These are phyloP conservation scores for Russula olivacea DNA, from an alignment of 768 basidiomycete genomes.

Conservation along the genomic window DNA sequence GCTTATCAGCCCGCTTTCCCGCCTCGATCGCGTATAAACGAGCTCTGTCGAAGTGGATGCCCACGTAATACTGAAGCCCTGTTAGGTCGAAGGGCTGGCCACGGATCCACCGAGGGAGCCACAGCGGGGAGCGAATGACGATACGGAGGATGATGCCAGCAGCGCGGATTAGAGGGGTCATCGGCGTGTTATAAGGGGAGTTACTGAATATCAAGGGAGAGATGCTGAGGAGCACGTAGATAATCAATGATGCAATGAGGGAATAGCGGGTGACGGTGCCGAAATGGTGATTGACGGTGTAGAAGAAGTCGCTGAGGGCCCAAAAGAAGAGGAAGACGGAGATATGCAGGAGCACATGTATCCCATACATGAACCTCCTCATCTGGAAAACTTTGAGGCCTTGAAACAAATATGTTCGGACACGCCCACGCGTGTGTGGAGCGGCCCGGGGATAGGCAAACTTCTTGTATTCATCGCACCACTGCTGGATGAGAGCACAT, in stretches of 20 bases:
- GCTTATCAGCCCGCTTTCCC: not conserved
- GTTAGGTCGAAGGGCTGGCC: not conserved
- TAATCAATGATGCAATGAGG: not conserved
- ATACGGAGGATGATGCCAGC: not conserved
- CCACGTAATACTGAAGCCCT: not conserved
- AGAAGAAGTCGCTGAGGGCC: constrained; percentile 13
- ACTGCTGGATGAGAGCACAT: constrained; percentile 21
- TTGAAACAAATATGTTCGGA: constrained; percentile 8
- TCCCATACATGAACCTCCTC: constrained; percentile 10
- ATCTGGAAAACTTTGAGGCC: constrained; percentile 14
- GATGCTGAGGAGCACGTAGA: constrained; percentile 12
- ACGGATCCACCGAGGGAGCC: not conserved
- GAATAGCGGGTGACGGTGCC: not conserved
- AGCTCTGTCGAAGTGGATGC: constrained; percentile 2
- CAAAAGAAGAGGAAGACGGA: constrained; percentile 19
- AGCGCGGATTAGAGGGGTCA: constrained; percentile 12
- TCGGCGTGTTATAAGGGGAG: constrained; percentile 16
- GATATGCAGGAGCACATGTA: constrained; percentile 13
- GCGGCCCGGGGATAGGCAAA: constrained; percentile 2
- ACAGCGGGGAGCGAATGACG: not conserved
- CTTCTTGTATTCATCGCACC: constrained; percentile 14
- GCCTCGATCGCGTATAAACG: not conserved
- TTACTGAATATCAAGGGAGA: constrained; percentile 10
- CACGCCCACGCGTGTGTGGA: constrained; percentile 14
- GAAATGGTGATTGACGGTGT: not conserved